Percentiles rank a stretch among this genome's conserved stretches.
Evolutionary conservation across 805 yeast genomes (phyloP).

Genomic region (Nakazawaea ambrosiae): DNA sequence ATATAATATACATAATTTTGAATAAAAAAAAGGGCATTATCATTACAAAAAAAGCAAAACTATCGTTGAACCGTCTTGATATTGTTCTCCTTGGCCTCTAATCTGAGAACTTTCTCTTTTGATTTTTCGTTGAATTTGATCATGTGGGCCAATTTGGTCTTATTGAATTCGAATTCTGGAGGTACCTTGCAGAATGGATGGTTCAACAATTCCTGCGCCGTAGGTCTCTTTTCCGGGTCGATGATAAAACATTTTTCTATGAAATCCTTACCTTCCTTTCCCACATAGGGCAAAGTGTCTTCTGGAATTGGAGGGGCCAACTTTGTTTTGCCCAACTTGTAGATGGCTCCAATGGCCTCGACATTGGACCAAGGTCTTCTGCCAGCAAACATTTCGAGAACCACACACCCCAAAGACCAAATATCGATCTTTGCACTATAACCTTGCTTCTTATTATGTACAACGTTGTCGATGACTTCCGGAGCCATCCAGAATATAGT

Average conservation of each 20-base stretch:
- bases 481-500: slow-evolving; percentile 99
- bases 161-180: slow-evolving; percentile 38
- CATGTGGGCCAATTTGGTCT: slow-evolving; percentile 48
- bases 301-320: slow-evolving; percentile 95
- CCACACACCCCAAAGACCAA: slow-evolving; percentile 98
- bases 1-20: too few species aligned
- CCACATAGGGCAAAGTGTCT: slow-evolving; percentile 64
- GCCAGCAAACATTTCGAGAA: slow-evolving; percentile 96
- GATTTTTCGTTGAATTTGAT: slow-evolving; percentile 33
- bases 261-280: slow-evolving; percentile 61
- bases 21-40: too few species aligned
- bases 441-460: slow-evolving; percentile 71
- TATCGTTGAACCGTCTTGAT: neutral
- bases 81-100: slow-evolving; percentile 6
- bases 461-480: slow-evolving; percentile 85
- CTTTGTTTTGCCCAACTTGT: slow-evolving; percentile 77
- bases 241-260: slow-evolving; percentile 71
- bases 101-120: slow-evolving; percentile 6
- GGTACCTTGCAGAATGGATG: slow-evolving; percentile 62
- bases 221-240: slow-evolving; percentile 75
- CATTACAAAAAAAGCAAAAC: neutral
- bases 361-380: slow-evolving; percentile 95
- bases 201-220: slow-evolving; percentile 74
- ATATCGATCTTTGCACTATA: slow-evolving; percentile 97
- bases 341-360: slow-evolving; percentile 92